Conservation (phyloP, 345 rosid species). For the Gossypium turneri region DNA sequence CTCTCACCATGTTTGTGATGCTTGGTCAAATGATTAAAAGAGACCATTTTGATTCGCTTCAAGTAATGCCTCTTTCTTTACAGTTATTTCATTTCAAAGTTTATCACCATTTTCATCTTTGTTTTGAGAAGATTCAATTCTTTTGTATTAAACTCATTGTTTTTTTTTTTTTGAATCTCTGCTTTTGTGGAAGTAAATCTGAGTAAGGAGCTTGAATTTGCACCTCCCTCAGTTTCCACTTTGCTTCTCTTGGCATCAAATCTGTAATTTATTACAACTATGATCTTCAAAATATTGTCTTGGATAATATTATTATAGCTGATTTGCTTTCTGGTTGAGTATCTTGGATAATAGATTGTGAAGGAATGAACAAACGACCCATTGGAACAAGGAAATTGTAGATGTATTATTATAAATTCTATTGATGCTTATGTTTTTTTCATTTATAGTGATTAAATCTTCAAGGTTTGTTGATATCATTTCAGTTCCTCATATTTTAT, state of each 20-base stretch:
- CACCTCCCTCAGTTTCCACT: neutral
- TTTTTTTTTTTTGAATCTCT: neutral
- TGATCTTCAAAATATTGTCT: conserved; percentile 1
- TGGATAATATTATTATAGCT: neutral
- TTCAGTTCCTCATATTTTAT: neutral
- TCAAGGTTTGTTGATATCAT: neutral
- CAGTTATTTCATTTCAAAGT: neutral
- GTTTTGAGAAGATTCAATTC: neutral
- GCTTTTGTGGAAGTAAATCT: conserved; percentile 3
- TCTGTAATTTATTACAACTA: neutral
- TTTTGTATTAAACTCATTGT: conserved; percentile 1
- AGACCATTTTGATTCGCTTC: conserved; percentile 74
- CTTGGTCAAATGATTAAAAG: conserved; percentile 94
- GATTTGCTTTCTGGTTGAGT: neutral
- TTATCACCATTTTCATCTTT: neutral
- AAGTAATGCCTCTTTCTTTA: conserved; percentile 33
- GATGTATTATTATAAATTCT: neutral
- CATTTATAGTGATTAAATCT: neutral
- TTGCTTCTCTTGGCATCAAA: conserved; percentile 5
- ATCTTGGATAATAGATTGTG: neutral
- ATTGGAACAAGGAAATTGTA: neutral
- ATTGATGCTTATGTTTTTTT: neutral
- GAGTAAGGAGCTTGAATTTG: neutral
- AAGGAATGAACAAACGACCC: neutral
- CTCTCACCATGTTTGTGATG: conserved; percentile 94